Conservation (phyloP, 768 basidiomycete genomes). For the Russula griseocarnosa region DNA sequence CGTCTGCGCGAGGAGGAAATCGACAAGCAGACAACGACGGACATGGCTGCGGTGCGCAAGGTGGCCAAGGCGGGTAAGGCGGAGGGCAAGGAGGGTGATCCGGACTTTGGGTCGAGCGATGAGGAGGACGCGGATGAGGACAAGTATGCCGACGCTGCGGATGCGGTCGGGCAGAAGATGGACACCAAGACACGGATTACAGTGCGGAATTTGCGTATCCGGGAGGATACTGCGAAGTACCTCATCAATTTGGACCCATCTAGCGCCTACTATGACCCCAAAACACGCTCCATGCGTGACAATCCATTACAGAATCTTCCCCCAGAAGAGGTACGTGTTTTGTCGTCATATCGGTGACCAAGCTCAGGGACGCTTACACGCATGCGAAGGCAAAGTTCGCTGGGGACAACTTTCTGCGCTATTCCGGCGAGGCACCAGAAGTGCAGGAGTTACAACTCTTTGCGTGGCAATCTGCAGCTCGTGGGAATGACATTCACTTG, state of each 20-base stretch:
- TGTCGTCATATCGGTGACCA: constrained; percentile 16
- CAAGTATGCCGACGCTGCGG: constrained; percentile 97
- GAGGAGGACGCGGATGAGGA: constrained; percentile 96
- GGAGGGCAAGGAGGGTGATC: constrained; percentile 68
- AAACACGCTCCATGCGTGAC: constrained; percentile 99
- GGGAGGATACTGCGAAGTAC: constrained; percentile 99
- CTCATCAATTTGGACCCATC: constrained; percentile 93
- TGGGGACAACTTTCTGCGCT: constrained; percentile 93
- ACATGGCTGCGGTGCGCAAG: constrained; percentile 85
- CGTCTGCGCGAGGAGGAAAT: constrained; percentile 94
- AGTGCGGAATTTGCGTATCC: constrained; percentile 95
- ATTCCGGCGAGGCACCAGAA: constrained; percentile 87
- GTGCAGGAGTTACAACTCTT: constrained; percentile 92
- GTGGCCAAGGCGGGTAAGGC: constrained; percentile 86
- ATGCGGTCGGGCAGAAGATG: constrained; percentile 96
- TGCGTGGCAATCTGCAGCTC: constrained; percentile 92
- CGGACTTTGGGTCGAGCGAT: constrained; percentile 94
- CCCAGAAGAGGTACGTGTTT: constrained; percentile 75
- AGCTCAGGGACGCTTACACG: constrained; percentile 4
- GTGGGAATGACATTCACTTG: constrained; percentile 92
- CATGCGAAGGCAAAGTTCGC: constrained; percentile 74
- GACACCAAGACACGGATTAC: constrained; percentile 98
- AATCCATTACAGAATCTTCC: constrained; percentile 74
- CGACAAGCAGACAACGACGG: constrained; percentile 93
- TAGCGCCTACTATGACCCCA: constrained; percentile 98